phyloP scores from a whole-genome alignment of 192 early-diverging fungal genomes.

The Oehlia diaphana region DNA sequence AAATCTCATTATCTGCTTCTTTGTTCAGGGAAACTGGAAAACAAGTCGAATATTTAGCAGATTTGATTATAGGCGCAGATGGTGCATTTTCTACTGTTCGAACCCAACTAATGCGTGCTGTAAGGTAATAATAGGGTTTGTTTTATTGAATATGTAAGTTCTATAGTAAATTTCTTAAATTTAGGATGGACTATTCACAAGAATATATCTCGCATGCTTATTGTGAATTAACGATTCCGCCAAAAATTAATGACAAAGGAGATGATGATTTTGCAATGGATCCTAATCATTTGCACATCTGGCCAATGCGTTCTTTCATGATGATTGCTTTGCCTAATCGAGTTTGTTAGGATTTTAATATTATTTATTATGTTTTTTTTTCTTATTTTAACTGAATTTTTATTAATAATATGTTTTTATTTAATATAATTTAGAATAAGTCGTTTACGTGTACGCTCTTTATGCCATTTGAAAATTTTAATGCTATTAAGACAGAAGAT shows the following conservation, averaged over 20 bases:
- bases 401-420: neutral
- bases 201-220: constrained; percentile 90
- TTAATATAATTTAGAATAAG: constrained; percentile 58
- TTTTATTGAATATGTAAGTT: neutral
- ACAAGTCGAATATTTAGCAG: constrained; percentile 50
- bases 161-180: neutral
- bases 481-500: constrained; percentile 59
- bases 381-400: neutral
- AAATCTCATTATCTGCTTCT: neutral
- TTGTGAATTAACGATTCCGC: constrained; percentile 88
- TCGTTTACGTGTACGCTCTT: constrained; percentile 97
- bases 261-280: constrained; percentile 76
- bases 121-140: constrained; percentile 47
- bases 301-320: constrained; percentile 96
- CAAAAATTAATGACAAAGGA: constrained; percentile 55
- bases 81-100: constrained; percentile 83
- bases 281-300: constrained; percentile 94
- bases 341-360: constrained; percentile 43
- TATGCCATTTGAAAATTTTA: constrained; percentile 88
- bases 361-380: neutral
- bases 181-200: constrained; percentile 81
- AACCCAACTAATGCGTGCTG: constrained; percentile 75
- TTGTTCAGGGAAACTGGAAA: constrained; percentile 44
- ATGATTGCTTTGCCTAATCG: constrained; percentile 96
- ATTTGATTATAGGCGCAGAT: constrained; percentile 88